Evolutionary conservation across 192 early-diverging fungal species (phyloP).

Genomic region (Dissophora globulifera): DNA sequence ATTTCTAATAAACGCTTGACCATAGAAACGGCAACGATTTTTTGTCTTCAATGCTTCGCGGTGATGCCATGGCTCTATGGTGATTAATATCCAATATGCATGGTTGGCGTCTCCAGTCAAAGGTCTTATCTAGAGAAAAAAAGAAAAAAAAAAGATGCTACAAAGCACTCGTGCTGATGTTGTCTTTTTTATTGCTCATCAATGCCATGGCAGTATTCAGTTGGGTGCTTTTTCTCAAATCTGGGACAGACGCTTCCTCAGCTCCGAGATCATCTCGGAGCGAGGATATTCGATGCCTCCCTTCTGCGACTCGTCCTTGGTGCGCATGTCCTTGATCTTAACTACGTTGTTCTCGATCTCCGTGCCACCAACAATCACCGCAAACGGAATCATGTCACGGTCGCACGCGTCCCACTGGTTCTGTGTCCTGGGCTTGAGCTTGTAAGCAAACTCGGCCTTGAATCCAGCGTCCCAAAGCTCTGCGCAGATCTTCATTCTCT

Average conservation of each 20-base stretch:
- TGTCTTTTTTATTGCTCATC: no score
- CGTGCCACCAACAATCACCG: conserved; percentile 86
- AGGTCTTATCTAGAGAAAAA: no score
- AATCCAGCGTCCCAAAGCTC: conserved; percentile 95
- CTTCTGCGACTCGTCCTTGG: conserved; percentile 66
- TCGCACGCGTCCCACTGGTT: conserved; percentile 85
- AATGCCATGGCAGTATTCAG: background rate
- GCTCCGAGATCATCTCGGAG: conserved; percentile 69
- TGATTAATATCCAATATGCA: no score
- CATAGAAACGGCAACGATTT: conserved; percentile 8
- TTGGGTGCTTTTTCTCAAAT: background rate
- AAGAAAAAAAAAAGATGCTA: background rate
- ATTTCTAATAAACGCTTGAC: conserved; percentile 23
- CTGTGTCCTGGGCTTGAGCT: conserved; percentile 86
- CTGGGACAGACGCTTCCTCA: conserved; percentile 63
- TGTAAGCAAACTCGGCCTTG: conserved; percentile 91
- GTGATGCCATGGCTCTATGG: no score
- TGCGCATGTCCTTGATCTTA: conserved; percentile 87
- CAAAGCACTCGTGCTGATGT: background rate
- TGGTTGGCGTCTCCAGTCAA: no score
- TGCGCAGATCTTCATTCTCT: conserved; percentile 85
- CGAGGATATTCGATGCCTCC: conserved; percentile 67
- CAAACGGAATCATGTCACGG: conserved; percentile 87
- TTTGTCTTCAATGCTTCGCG: no score
- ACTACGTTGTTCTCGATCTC: conserved; percentile 86